Evolutionary conservation across 169 alveolate genomes (phyloP).

Genomic region (Eimeria sp.): DNA sequence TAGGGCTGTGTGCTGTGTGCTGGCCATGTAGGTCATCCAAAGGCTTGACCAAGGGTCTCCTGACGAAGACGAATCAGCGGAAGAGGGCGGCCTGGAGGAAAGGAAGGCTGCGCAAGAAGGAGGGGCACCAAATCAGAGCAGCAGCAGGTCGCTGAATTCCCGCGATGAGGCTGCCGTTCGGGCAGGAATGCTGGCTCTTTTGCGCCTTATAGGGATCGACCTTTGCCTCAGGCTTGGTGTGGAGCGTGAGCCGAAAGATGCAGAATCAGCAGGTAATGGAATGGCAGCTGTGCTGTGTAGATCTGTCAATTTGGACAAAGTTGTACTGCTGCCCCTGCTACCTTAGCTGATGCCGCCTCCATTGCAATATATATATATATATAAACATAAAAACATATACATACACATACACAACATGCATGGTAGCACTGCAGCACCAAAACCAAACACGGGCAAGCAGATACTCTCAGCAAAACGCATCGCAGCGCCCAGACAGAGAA

Average conservation of each 20-base stretch:
- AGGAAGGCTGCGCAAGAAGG: not conserved
- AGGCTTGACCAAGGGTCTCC: conserved; percentile 32
- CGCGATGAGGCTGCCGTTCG: conserved; percentile 40
- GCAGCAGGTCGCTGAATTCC: not conserved
- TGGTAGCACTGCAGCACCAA: too few species aligned
- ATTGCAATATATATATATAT: not conserved
- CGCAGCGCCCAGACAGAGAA: too few species aligned
- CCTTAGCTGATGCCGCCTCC: not conserved
- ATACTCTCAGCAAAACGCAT: too few species aligned
- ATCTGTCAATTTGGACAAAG: not conserved
- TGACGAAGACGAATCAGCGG: conserved; percentile 1
- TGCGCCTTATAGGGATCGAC: conserved; percentile 17
- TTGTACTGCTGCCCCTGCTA: not conserved
- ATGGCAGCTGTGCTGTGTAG: not conserved
- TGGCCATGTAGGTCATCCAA: conserved; percentile 33
- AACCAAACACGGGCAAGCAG: not conserved
- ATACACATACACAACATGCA: too few species aligned
- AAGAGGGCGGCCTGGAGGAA: not conserved
- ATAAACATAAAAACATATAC: not conserved
- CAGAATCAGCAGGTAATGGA: conserved; percentile 29
- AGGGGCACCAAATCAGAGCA: not conserved
- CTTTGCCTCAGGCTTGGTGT: conserved; percentile 55
- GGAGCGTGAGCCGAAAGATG: not conserved
- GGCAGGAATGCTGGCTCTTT: conserved; percentile 31
- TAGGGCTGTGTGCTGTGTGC: not conserved